Evolutionary conservation across 371 early-diverging fungal genomes (phyloP).

Genomic region (Batrachochytrium dendrobatidis): DNA sequence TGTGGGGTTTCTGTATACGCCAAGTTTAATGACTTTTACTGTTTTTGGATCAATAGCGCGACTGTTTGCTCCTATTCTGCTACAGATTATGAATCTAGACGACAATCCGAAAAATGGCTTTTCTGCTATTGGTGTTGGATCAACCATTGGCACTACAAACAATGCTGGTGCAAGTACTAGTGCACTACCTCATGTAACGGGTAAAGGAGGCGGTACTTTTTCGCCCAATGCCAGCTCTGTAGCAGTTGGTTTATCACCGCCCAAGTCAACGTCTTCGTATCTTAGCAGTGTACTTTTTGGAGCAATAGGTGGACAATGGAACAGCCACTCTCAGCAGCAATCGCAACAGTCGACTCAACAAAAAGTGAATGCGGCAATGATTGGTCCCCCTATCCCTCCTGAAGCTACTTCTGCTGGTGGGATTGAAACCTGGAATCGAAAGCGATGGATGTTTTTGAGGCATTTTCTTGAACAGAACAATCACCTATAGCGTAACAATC

Average conservation of each 20-base stretch:
- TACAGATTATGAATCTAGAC: slow-evolving; percentile 7
- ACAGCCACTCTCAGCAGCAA: not conserved
- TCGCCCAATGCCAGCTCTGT: not conserved
- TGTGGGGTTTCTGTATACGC: not conserved
- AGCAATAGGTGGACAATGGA: slow-evolving; percentile 13
- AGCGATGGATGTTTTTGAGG: slow-evolving; percentile 29
- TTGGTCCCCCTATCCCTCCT: not conserved
- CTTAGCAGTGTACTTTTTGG: slow-evolving; percentile 14
- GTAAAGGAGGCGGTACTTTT: no score
- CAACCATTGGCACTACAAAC: no score
- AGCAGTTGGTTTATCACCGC: not conserved
- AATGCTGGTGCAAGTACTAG: no score
- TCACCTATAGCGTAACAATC: not conserved
- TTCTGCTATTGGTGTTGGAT: no score
- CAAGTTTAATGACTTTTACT: not conserved
- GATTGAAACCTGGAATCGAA: slow-evolving; percentile 7
- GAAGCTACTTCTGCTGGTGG: slow-evolving; percentile 5
- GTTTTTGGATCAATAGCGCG: slow-evolving; percentile 13
- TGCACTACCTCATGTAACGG: no score
- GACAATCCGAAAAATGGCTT: no score
- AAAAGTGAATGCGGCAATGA: not conserved
- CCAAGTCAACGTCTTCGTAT: not conserved
- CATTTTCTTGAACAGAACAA: slow-evolving; percentile 21
- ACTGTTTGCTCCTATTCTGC: slow-evolving; percentile 25
- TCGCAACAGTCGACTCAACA: not conserved